Evolutionary conservation across 345 rosid species (phyloP).

Genomic region (Theobroma cacao): DNA sequence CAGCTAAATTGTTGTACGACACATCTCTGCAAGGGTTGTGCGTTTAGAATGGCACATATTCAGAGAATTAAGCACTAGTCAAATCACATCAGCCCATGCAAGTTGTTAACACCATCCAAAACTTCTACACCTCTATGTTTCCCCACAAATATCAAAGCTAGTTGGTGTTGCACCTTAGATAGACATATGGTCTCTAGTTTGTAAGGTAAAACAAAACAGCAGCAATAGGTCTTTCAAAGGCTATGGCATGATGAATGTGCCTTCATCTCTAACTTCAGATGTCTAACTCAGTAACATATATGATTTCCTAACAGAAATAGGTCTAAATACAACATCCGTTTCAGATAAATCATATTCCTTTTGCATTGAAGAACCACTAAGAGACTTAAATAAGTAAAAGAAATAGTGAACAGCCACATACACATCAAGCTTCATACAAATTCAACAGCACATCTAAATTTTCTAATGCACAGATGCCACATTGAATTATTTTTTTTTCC

Average conservation of each 20-base stretch:
- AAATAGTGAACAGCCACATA: neutral
- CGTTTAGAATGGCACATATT: neutral
- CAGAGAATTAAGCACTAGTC: neutral
- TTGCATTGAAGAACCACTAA: neutral
- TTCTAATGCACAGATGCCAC: neutral
- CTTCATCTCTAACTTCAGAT: neutral
- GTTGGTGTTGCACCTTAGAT: neutral
- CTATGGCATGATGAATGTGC: neutral
- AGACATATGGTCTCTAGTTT: neutral
- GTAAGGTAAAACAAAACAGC: neutral
- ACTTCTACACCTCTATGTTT: neutral
- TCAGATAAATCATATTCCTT: neutral
- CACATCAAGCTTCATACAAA: neutral
- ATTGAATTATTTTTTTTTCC: neutral
- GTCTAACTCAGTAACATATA: neutral
- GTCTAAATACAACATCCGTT: neutral
- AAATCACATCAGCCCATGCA: neutral
- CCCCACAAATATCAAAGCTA: neutral
- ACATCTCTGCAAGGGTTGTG: constrained; percentile 54
- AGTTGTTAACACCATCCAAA: neutral
- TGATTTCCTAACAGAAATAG: neutral
- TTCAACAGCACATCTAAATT: neutral
- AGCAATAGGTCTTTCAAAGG: neutral
- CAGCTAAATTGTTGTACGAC: constrained; percentile 66
- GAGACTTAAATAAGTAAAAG: neutral